A percentile compares a stretch with the other conserved stretches of the same genome.
Evolutionary conservation across 2,329 filamentous ascomycete genomes (phyloP).

Genomic region (Ascosphaera aggregata): DNA sequence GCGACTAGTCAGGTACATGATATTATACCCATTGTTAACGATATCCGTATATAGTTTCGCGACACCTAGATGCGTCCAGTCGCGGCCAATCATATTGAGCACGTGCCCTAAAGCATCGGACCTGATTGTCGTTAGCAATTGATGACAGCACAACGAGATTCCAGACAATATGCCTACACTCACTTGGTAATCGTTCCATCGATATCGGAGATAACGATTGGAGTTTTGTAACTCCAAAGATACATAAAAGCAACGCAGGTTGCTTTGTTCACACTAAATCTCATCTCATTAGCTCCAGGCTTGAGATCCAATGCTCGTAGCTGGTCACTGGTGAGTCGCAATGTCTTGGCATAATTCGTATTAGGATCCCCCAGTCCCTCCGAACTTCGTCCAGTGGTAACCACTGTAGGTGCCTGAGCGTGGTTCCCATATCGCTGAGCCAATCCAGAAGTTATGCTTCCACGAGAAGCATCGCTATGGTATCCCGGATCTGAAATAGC

Average conservation of each 20-base stretch:
- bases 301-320: constrained; percentile 66
- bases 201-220: constrained; percentile 95
- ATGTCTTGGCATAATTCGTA: constrained; percentile 86
- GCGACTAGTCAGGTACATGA: constrained; percentile 89
- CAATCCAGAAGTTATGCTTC: constrained; percentile 9
- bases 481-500: constrained; percentile 84
- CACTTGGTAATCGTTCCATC: constrained; percentile 93
- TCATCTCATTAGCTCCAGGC: constrained; percentile 75
- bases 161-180: constrained; percentile 5
- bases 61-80: constrained; percentile 94
- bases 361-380: constrained; percentile 39
- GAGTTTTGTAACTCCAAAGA: constrained; percentile 73
- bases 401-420: constrained; percentile 5
- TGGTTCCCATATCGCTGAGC: neutral
- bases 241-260: constrained; percentile 88
- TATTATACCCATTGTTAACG: constrained; percentile 86
- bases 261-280: constrained; percentile 86
- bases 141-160: neutral
- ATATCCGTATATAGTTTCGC: constrained; percentile 97
- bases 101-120: constrained; percentile 88
- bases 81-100: constrained; percentile 83
- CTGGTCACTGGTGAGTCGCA: constrained; percentile 86
- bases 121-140: constrained; percentile 11
- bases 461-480: constrained; percentile 59
- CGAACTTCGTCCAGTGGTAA: constrained; percentile 21